Conservation (phyloP, 2,329 filamentous ascomycete species). For the Aspergillus sp. region DNA sequence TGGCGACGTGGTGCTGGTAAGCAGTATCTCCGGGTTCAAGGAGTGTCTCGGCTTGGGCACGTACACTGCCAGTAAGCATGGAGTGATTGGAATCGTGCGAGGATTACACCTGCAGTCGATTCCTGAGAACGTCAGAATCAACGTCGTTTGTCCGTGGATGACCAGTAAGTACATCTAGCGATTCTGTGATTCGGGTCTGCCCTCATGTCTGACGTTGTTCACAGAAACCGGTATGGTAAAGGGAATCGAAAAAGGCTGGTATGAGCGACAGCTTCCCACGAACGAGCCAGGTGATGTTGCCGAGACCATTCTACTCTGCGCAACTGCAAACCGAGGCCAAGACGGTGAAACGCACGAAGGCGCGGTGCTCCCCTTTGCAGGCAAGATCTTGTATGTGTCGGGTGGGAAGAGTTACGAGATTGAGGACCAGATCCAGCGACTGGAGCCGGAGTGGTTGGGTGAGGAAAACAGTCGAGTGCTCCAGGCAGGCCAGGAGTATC, state of each 20-base stretch:
- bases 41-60: slow-evolving; percentile 17
- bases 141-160: neutral
- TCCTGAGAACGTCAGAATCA: neutral
- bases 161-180: neutral
- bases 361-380: slow-evolving; percentile 18
- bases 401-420: slow-evolving; percentile 25
- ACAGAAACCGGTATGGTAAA: slow-evolving; percentile 16
- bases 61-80: slow-evolving; percentile 26
- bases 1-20: slow-evolving; percentile 19
- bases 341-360: slow-evolving; percentile 8
- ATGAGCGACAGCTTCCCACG: slow-evolving; percentile 18
- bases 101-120: slow-evolving; percentile 16
- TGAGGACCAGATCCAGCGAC: slow-evolving; percentile 20
- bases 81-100: slow-evolving; percentile 24
- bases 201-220: neutral
- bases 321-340: slow-evolving; percentile 19
- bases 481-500: neutral
- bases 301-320: slow-evolving; percentile 19
- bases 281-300: slow-evolving; percentile 24
- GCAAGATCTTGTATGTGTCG: slow-evolving; percentile 22
- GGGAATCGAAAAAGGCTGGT: slow-evolving; percentile 21
- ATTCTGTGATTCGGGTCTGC: neutral
- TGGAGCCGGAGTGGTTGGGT: slow-evolving; percentile 28
- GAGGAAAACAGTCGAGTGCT: slow-evolving; percentile 28
- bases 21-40: slow-evolving; percentile 23